A percentile compares a stretch with the other conserved stretches of the same genome.
These are phyloP conservation scores for Tulasnella sp. DNA, from an alignment of 768 basidiomycete genomes.

Conservation along the genomic window DNA sequence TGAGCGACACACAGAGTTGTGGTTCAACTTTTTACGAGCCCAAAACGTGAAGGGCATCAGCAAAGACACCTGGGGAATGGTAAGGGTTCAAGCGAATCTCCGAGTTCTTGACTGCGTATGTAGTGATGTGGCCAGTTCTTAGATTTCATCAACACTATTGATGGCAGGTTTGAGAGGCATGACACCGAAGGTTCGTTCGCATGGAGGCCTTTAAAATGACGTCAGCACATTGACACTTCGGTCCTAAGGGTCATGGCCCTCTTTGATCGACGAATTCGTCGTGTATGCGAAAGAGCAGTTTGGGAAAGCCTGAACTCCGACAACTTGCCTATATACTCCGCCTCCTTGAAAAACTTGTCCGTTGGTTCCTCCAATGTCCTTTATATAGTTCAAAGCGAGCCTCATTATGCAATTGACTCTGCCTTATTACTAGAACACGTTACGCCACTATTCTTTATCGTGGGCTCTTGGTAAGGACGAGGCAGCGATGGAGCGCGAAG, in stretches of 20 bases:
- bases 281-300: constrained; percentile 50
- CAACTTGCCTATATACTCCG: no score
- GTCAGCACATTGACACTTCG: constrained; percentile 25
- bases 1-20: constrained; percentile 58
- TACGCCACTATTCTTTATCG: no score
- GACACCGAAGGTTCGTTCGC: constrained; percentile 62
- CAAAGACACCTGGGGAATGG: constrained; percentile 88
- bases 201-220: not conserved
- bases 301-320: not conserved
- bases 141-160: constrained; percentile 72
- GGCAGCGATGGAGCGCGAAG: no score
- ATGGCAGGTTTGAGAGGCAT: constrained; percentile 66
- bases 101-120: not conserved
- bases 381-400: no score
- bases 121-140: constrained; percentile 50
- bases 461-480: no score
- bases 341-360: not conserved
- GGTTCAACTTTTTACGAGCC: constrained; percentile 70
- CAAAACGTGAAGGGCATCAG: constrained; percentile 72
- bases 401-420: not conserved
- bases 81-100: constrained; percentile 36
- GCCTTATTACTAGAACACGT: no score
- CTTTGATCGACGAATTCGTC: constrained; percentile 80
- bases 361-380: not conserved
- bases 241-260: constrained; percentile 75